Conservation (phyloP, 805 yeast species). For the Candida wancherniae region DNA sequence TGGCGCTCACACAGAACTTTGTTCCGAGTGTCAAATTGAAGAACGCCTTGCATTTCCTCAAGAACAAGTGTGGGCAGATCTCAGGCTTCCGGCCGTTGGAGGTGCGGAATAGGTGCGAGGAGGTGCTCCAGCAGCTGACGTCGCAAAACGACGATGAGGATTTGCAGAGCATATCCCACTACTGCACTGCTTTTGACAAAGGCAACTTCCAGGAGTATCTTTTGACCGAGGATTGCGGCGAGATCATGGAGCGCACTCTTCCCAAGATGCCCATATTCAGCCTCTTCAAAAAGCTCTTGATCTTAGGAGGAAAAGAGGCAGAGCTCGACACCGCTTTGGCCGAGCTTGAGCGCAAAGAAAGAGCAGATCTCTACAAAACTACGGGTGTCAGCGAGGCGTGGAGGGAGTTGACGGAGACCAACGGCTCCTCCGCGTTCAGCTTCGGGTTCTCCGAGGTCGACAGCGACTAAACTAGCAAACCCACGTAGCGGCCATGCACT, state of each 20-base stretch:
- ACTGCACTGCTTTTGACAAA: conserved; percentile 23
- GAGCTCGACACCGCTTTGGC: conserved; percentile 29
- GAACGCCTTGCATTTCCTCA: conserved; percentile 63
- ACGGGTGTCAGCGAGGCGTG: conserved; percentile 48
- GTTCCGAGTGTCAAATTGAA: conserved; percentile 63
- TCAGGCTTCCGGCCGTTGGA: conserved; percentile 70
- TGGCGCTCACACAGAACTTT: conserved; percentile 87
- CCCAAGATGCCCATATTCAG: conserved; percentile 58
- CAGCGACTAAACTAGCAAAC: conserved; percentile 1
- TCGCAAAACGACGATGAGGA: conserved; percentile 5
- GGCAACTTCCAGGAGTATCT: conserved; percentile 18
- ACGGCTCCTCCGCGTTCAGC: conserved; percentile 19
- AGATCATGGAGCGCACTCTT: conserved; percentile 28
- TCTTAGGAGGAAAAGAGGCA: conserved; percentile 31
- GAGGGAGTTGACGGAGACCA: conserved; percentile 38
- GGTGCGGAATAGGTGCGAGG: conserved; percentile 36
- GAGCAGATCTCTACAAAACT: conserved; percentile 20
- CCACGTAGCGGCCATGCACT: too few relatives aligned
- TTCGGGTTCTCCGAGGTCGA: conserved; percentile 26
- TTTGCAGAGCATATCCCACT: conserved; percentile 16
- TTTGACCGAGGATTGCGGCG: conserved; percentile 66
- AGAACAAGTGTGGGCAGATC: conserved; percentile 62
- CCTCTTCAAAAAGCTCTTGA: conserved; percentile 50
- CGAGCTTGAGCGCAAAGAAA: conserved; percentile 31
- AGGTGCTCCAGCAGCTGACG: conserved; percentile 7